A percentile compares a stretch with the other conserved stretches of the same genome.
Evolutionary conservation across 768 basidiomycete species (phyloP).

Genomic region (Multifurca ochricompacta): DNA sequence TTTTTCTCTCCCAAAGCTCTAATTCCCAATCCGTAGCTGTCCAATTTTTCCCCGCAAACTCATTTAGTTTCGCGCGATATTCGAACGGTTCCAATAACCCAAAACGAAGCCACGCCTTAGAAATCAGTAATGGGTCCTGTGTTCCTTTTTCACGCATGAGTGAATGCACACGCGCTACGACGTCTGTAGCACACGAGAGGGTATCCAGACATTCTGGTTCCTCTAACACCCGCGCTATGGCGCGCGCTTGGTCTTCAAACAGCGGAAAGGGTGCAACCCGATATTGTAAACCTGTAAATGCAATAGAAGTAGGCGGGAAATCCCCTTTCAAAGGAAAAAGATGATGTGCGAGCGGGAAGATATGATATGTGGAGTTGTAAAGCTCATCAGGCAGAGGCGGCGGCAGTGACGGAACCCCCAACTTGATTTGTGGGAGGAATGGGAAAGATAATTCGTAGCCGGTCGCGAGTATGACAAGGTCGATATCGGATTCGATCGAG

Average conservation of each 20-base stretch:
- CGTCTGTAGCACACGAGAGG: constrained; percentile 38
- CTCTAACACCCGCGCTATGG: constrained; percentile 47
- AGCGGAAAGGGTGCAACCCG: constrained; percentile 68
- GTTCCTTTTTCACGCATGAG: constrained; percentile 14
- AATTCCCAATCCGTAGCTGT: constrained; percentile 50
- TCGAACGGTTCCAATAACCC: constrained; percentile 49
- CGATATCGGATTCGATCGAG: constrained; percentile 43
- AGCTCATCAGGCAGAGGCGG: constrained; percentile 45
- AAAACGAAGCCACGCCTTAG: constrained; percentile 52
- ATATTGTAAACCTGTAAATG: constrained; percentile 56
- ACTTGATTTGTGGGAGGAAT: constrained; percentile 43
- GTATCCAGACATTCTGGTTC: constrained; percentile 43
- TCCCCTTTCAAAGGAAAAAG: constrained; percentile 52
- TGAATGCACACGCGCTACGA: constrained; percentile 34
- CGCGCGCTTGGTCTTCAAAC: constrained; percentile 69
- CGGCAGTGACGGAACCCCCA: constrained; percentile 34
- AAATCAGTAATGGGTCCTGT: constrained; percentile 34
- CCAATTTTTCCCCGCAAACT: constrained; percentile 34
- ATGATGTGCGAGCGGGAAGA: constrained; percentile 67
- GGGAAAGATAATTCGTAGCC: constrained; percentile 63
- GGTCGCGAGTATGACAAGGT: constrained; percentile 66
- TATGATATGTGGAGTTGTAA: constrained; percentile 54
- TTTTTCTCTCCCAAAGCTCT: constrained; percentile 44
- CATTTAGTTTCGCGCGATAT: constrained; percentile 55
- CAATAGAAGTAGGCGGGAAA: constrained; percentile 44